Evolutionary conservation across 2,329 filamentous ascomycete species (phyloP).

Genomic region (Metarhizium rileyi): DNA sequence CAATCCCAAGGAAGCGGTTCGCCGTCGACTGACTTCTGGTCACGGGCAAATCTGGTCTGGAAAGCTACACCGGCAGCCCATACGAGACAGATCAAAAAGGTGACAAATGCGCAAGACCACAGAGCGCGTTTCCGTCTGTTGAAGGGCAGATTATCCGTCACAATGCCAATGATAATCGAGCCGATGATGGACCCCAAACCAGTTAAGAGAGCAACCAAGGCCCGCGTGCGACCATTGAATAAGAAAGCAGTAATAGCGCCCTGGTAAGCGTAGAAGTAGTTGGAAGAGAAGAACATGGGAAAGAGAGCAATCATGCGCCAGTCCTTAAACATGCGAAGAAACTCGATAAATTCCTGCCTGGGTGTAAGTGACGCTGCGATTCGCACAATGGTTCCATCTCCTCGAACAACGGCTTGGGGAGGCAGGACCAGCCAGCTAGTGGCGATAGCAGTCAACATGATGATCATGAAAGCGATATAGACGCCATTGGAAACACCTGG

Average conservation of each 20-base stretch:
- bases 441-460: constrained; percentile 10
- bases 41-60: constrained; percentile 40
- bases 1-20: constrained; percentile 16
- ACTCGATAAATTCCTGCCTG: constrained; percentile 7
- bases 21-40: constrained; percentile 9
- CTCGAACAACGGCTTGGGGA: constrained; percentile 8
- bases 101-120: constrained; percentile 44
- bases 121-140: constrained; percentile 52
- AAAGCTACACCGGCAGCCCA: constrained; percentile 66
- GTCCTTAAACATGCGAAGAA: constrained; percentile 12
- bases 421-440: constrained; percentile 10
- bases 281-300: constrained; percentile 74
- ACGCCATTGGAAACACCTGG: constrained; percentile 5
- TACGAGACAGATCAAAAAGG: constrained; percentile 53
- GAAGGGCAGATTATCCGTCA: constrained; percentile 47
- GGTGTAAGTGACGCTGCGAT: constrained; percentile 7
- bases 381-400: constrained; percentile 6
- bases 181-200: constrained; percentile 65
- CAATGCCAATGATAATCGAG: constrained; percentile 53
- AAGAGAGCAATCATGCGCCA: constrained; percentile 55
- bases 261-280: constrained; percentile 80
- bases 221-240: constrained; percentile 64
- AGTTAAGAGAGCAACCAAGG: constrained; percentile 64
- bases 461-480: constrained; percentile 6
- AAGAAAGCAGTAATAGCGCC: constrained; percentile 61